Evolutionary conservation across 768 basidiomycete species (phyloP).

Genomic region (Pilatotrama ljubarskyi): DNA sequence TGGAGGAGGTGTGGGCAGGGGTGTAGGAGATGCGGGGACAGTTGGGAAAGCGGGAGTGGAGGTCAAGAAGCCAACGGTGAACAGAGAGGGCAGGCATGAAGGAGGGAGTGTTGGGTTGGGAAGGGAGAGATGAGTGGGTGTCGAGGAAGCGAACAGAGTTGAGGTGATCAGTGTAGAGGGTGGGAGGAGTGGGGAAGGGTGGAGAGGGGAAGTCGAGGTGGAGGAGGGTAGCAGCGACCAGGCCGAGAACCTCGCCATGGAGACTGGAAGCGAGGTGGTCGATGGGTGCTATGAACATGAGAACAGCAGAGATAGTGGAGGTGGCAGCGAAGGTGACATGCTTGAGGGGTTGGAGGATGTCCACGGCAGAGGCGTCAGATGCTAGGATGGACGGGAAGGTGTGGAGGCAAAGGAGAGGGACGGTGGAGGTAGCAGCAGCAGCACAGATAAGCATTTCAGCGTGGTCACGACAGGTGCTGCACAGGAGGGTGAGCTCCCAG

Average conservation of each 20-base stretch:
- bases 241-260: background rate
- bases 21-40: background rate
- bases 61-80: background rate
- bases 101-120: background rate
- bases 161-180: no score
- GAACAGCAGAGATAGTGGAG: background rate
- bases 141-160: background rate
- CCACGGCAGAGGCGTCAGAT: no score
- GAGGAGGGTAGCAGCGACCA: background rate
- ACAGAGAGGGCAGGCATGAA: background rate
- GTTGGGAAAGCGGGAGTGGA: background rate
- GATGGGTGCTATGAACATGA: background rate
- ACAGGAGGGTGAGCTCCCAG: background rate
- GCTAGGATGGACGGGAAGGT: no score
- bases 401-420: no score
- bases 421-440: background rate
- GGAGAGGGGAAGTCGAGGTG: background rate
- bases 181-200: no score
- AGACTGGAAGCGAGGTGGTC: background rate
- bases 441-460: background rate
- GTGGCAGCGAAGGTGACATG: background rate
- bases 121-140: background rate
- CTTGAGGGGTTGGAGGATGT: background rate
- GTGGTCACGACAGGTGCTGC: background rate
- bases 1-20: background rate